These are phyloP conservation scores for Pyrenophora graminea DNA, from an alignment of 2,329 filamentous ascomycete genomes.

Conservation along the genomic window DNA sequence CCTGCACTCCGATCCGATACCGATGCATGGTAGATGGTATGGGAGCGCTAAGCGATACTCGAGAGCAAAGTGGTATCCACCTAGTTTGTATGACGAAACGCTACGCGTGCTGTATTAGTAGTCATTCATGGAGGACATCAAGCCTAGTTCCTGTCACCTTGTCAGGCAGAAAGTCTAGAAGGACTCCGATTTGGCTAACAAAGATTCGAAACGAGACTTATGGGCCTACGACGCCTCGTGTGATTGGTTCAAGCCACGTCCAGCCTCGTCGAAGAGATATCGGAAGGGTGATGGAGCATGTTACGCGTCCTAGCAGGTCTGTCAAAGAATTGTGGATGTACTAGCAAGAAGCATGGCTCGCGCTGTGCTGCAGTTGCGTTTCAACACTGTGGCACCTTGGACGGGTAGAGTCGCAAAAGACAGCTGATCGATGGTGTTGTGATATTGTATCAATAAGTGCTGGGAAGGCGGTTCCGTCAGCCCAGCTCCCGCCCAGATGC, in stretches of 20 bases:
- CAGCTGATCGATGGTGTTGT: neutral
- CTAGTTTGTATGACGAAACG: conserved; percentile 25
- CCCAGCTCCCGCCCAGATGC: neutral
- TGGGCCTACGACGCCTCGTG: conserved; percentile 4
- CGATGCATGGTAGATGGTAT: conserved; percentile 28
- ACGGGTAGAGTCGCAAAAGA: conserved; percentile 3
- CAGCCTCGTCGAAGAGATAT: conserved; percentile 19
- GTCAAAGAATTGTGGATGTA: conserved; percentile 38
- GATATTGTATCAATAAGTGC: neutral
- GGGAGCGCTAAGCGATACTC: conserved; percentile 22
- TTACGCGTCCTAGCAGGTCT: conserved; percentile 40
- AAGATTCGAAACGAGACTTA: conserved; percentile 19
- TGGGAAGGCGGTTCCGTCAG: conserved; percentile 4
- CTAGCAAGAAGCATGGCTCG: conserved; percentile 23
- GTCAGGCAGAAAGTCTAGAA: conserved; percentile 15
- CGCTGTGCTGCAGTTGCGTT: conserved; percentile 22
- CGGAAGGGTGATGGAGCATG: conserved; percentile 28
- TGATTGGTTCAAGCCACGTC: conserved; percentile 28
- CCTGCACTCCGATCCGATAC: conserved; percentile 12
- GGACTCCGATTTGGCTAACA: conserved; percentile 12
- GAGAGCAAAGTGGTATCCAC: conserved; percentile 21
- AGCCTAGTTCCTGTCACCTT: conserved; percentile 13
- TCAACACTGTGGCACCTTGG: conserved; percentile 22
- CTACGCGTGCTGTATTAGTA: conserved; percentile 22
- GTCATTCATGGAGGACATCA: conserved; percentile 10